Evolutionary conservation across 2,329 filamentous ascomycete genomes (phyloP), one percentile per base, ranked within the genome.

Genomic region (Corynespora cassiicola): DNA sequence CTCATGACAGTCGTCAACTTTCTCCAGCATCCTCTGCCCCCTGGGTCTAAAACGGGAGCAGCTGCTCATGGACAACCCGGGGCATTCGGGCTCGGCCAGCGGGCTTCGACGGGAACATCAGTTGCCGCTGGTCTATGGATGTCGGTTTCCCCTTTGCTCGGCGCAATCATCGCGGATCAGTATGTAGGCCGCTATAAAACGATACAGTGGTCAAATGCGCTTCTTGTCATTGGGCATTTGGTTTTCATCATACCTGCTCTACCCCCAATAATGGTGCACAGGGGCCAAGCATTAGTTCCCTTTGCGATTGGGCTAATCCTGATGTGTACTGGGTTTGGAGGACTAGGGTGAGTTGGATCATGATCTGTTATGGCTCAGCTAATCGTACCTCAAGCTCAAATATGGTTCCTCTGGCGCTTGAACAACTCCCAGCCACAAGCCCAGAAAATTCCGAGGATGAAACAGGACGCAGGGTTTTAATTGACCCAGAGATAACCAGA

Each of bases 401-500:
- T 24, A 49, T 54, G 12, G 80, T 82, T 0, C 81, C 84, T 1
- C 71, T 87, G 9, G 77, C 87, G 38, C 82, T 82, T 12, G 84
- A 87, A 54, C 84, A 87, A 64, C 81, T 84, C 58, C 73, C 72
- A 19, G 76, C 80, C 33, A 74, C 71, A 3, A 56, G 50, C 16
- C 59, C 61, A 40, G 74, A 70, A 31, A 76, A 82, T 50, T 75
- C 72, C 24, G 72, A 86, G 41, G 23, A 44, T 1, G 57, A 71
- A 6, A 71, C 65, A 1, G 84, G 84, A 31, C 76, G 85, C 64
- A 80, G 80, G 17, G 81, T 87, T 47, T 83, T 87, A 46, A 75
- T 86, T 36, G 84, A 87, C 52, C 83, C 83, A 0, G 77, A 80
- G 24, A 72, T 81, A 30, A 87, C 84, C 31, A 77, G 83, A 44